phyloP scores from a whole-genome alignment of 73 alveolate species.

The Effrenium voratum region DNA sequence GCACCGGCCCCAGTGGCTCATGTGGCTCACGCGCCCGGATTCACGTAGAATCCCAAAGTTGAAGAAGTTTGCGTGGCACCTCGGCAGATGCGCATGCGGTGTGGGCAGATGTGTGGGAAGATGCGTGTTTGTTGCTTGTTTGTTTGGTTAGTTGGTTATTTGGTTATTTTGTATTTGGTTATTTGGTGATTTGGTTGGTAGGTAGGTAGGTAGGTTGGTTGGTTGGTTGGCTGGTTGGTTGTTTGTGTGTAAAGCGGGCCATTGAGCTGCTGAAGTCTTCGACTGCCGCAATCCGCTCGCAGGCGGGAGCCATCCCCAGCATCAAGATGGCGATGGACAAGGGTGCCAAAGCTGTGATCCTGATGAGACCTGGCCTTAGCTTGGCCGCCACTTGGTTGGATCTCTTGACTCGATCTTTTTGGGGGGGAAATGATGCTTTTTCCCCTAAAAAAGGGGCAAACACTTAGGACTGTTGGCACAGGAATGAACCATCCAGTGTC shows the following conservation, averaged over 20 bases:
- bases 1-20: background rate
- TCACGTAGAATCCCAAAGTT: too few species aligned
- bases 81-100: background rate
- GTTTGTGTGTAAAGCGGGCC: background rate
- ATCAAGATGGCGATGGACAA: constrained; percentile 95
- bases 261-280: background rate
- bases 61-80: background rate
- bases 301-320: constrained; percentile 87
- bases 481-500: too few species aligned
- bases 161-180: background rate
- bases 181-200: background rate
- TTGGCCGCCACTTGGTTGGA: too few species aligned
- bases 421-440: too few species aligned
- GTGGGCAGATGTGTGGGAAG: background rate
- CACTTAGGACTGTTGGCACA: too few species aligned
- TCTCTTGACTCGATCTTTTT: too few species aligned
- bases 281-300: background rate
- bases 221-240: background rate
- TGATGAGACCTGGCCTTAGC: constrained; percentile 85
- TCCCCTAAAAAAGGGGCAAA: too few species aligned
- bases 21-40: background rate
- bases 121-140: background rate
- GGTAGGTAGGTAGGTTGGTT: background rate
- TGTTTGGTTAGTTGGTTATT: background rate
- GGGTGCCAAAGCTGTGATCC: constrained; percentile 96